phyloP scores from a whole-genome alignment of 352 stramenopile genomes.

The Globisporangium okanoganense region DNA sequence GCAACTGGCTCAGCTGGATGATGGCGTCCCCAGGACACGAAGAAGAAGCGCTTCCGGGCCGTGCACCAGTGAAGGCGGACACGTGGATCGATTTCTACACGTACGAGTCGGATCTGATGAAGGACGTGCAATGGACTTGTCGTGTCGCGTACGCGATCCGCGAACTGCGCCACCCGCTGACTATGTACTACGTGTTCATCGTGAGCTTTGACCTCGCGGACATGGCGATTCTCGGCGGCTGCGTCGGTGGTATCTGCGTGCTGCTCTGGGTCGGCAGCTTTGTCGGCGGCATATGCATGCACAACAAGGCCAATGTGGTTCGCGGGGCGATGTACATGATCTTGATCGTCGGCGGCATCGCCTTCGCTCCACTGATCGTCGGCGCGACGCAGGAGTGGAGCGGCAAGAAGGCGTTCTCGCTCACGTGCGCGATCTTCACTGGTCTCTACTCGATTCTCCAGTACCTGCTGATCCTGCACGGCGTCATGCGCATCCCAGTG shows the following conservation, averaged over 20 bases:
- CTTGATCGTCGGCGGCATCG: slow-evolving; percentile 54
- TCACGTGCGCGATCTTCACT: slow-evolving; percentile 66
- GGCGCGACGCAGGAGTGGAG: slow-evolving; percentile 64
- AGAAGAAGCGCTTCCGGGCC: slow-evolving; percentile 38
- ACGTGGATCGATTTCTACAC: slow-evolving; percentile 78
- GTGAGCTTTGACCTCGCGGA: slow-evolving; percentile 67
- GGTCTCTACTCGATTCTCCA: slow-evolving; percentile 74
- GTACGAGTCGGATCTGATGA: slow-evolving; percentile 71
- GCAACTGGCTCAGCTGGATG: slow-evolving; percentile 80
- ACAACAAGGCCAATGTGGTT: slow-evolving; percentile 57
- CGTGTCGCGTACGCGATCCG: slow-evolving; percentile 70
- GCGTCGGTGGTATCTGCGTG: slow-evolving; percentile 53
- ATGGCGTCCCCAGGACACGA: slow-evolving; percentile 54
- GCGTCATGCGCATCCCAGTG: slow-evolving; percentile 54
- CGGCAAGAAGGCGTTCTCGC: slow-evolving; percentile 61
- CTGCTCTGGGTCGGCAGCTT: slow-evolving; percentile 69
- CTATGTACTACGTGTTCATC: slow-evolving; percentile 84
- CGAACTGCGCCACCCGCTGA: slow-evolving; percentile 70
- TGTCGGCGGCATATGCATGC: slow-evolving; percentile 39
- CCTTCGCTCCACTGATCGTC: slow-evolving; percentile 50
- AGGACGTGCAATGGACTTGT: slow-evolving; percentile 53
- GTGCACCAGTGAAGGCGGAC: slow-evolving; percentile 34
- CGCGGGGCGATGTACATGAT: slow-evolving; percentile 69
- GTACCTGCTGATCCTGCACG: slow-evolving; percentile 73
- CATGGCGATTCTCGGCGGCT: slow-evolving; percentile 53